phyloP scores from a whole-genome alignment of 2,329 filamentous ascomycete genomes.

The Cladophialophora psammophila region DNA sequence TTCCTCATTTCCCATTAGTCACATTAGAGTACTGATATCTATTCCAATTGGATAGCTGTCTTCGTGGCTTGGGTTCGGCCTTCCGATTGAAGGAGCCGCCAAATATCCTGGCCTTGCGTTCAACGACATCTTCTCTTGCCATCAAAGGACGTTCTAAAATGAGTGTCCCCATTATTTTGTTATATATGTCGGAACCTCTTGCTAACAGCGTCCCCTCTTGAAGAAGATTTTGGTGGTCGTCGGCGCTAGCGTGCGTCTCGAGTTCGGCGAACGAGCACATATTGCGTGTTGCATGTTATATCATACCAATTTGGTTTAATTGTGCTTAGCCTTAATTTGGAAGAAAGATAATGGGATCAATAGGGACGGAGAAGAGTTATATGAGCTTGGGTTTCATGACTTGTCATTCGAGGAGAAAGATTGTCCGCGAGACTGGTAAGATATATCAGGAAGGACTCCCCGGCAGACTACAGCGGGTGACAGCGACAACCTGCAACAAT shows the following conservation, averaged over 20 bases:
- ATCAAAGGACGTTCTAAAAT: too few species aligned
- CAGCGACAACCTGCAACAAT: not conserved
- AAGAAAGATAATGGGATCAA: too few species aligned
- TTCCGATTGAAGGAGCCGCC: not conserved
- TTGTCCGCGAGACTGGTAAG: not conserved
- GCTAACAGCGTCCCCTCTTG: too few species aligned
- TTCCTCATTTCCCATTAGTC: not conserved
- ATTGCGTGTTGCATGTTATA: not conserved
- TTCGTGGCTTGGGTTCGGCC: not conserved
- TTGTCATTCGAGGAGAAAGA: too few species aligned
- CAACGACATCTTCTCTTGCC: too few species aligned
- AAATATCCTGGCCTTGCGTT: too few species aligned
- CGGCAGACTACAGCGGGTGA: too few species aligned
- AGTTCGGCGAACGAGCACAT: conserved; percentile 1
- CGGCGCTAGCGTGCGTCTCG: not conserved
- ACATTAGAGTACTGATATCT: not conserved
- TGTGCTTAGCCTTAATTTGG: too few species aligned
- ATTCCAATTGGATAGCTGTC: not conserved
- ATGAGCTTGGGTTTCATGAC: too few species aligned
- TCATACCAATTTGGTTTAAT: not conserved
- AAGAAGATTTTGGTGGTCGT: not conserved
- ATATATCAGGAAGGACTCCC: not conserved
- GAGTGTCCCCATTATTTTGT: too few species aligned
- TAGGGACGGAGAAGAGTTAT: too few species aligned
- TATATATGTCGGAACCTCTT: too few species aligned